A percentile compares a stretch with the other conserved stretches of the same genome.
These are phyloP conservation scores for Fusarium pseudocircinatum DNA, from an alignment of 2,329 filamentous ascomycete species.

Conservation along the genomic window DNA sequence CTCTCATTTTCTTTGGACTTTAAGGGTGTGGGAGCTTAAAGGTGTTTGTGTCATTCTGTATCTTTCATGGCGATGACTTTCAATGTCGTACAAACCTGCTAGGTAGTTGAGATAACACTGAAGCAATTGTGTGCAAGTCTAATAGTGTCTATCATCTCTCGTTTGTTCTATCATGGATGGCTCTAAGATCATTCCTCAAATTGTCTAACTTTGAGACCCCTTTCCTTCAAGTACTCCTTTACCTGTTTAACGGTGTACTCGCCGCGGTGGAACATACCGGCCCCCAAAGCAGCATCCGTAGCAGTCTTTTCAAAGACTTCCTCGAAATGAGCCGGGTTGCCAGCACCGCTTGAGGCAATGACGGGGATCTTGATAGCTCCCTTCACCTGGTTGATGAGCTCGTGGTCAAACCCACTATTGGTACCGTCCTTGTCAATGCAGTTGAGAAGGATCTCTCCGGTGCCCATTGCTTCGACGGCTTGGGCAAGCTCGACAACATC, in stretches of 20 bases:
- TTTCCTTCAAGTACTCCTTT: constrained; percentile 79
- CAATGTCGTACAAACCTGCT: constrained; percentile 6
- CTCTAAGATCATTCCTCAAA: constrained; percentile 67
- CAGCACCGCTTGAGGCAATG: constrained; percentile 93
- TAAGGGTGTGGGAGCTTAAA: constrained; percentile 27
- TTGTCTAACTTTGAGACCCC: constrained; percentile 80
- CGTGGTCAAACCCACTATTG: constrained; percentile 93
- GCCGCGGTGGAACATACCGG: constrained; percentile 96
- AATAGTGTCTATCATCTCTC: constrained; percentile 8
- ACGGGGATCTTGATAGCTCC: constrained; percentile 88
- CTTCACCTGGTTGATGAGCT: constrained; percentile 91
- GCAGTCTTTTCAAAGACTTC: constrained; percentile 88
- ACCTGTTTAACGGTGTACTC: constrained; percentile 96
- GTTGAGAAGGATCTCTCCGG: constrained; percentile 93
- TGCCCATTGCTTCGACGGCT: constrained; percentile 95
- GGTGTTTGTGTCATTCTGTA: constrained; percentile 16
- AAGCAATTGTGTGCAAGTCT: constrained; percentile 4
- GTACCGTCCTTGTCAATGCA: constrained; percentile 98
- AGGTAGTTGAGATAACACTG: constrained; percentile 26
- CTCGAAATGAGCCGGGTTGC: constrained; percentile 85
- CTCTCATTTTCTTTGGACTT: constrained; percentile 17
- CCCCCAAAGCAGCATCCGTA: constrained; percentile 92
- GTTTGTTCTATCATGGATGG: constrained; percentile 9
- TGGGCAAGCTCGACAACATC: constrained; percentile 88
- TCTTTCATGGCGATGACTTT: constrained; percentile 12